Evolutionary conservation across 805 yeast species (phyloP), one percentile per base, ranked within the genome.

Genomic region (Pichia rugopelliculosa): DNA sequence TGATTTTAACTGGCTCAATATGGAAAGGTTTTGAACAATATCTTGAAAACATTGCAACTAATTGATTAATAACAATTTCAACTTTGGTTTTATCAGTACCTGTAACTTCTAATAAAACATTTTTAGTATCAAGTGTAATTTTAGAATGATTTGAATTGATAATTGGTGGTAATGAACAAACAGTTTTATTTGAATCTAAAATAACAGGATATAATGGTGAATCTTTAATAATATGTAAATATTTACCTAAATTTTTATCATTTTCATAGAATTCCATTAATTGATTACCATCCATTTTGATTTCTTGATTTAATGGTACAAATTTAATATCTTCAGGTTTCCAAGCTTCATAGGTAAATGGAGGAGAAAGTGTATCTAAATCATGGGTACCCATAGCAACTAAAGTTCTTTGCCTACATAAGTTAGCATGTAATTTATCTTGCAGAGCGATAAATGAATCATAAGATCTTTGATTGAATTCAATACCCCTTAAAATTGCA

Each of bases 381-480:
- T 93, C 98, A 63, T 93, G 99, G 46, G 99, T 93, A 60, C 99
- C 99, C 76, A 91, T 89, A 44, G 99, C 98, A 48, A 93, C 99
- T 58, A 93, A 77, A 30, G 96, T 84, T 77, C 99, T 87, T 70
- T 91, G 87, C 74, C 99, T 91, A 70, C 99, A 91, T 61, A 93
- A 73, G 67, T 93, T 93, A 53, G 95, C 74, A 71, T 93, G 99
- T 56, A 93, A 75, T 69, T 93, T 93, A 68, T 93, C 99, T 71
- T 93, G 99, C 59, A 93, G 74, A 25, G 96, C 84, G 60, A 93
- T 91, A 74, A 93, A 93, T 6, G 98, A 90, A 50, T 89, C 95
- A 66, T 95, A 93, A 15, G 86, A 74, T 68, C 95, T 80, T 62
- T 83, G 84, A 50, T 84, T 86, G 68, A 93, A 90, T 41, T 73